These are phyloP conservation scores for Orbilia ellipsospora DNA, from an alignment of 2,329 filamentous ascomycete species.

Conservation along the genomic window DNA sequence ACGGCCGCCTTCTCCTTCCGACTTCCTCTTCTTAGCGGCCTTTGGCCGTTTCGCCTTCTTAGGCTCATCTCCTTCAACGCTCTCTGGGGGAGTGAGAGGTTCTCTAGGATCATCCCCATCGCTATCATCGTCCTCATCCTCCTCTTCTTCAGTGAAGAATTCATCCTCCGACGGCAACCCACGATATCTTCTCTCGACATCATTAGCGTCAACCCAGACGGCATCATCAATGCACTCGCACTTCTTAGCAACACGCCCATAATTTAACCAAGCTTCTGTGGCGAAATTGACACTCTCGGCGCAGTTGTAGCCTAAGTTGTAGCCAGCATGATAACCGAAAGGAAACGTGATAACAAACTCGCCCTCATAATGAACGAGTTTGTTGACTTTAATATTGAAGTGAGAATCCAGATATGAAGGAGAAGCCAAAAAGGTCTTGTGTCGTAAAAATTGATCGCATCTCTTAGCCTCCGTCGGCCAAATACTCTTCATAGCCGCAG, in stretches of 20 bases:
- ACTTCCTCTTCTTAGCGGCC: constrained; percentile 57
- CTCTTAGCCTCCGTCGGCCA: constrained; percentile 96
- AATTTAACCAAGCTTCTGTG: constrained; percentile 92
- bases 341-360: constrained; percentile 99
- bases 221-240: constrained; percentile 97
- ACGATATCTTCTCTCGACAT: constrained; percentile 92
- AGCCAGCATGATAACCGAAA: constrained; percentile 97
- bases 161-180: constrained; percentile 85
- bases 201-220: constrained; percentile 96
- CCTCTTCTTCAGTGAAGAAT: constrained; percentile 71
- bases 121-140: constrained; percentile 67
- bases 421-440: constrained; percentile 97
- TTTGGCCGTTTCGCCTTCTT: constrained; percentile 63
- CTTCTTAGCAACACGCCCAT: constrained; percentile 94
- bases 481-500: constrained; percentile 91
- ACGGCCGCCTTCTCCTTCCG: constrained; percentile 35
- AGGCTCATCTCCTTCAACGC: constrained; percentile 74
- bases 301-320: constrained; percentile 98
- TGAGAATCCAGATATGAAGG: constrained; percentile 87
- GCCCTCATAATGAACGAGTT: constrained; percentile 91
- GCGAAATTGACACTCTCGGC: constrained; percentile 99
- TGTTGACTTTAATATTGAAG: constrained; percentile 90
- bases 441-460: constrained; percentile 93
- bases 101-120: constrained; percentile 68
- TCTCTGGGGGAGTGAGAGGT: constrained; percentile 78